Conservation (phyloP, 2,329 filamentous ascomycete species). For the Aureobasidium sp. region DNA sequence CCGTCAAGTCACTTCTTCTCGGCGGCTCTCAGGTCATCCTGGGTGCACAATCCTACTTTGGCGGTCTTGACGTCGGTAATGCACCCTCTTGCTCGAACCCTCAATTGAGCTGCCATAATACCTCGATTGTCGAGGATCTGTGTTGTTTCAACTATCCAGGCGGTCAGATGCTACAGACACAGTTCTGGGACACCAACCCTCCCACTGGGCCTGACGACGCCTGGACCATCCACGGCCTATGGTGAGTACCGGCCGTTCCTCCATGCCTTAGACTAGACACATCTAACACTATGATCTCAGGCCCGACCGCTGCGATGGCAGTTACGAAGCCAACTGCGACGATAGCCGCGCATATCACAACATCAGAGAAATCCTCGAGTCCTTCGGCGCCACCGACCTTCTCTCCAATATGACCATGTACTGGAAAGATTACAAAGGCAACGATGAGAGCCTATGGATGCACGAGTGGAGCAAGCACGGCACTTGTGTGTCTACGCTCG, state of each 20-base stretch:
- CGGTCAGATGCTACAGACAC: conserved; percentile 63
- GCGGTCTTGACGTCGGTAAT: neutral
- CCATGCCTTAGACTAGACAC: neutral
- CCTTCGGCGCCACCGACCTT: conserved; percentile 46
- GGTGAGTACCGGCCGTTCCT: conserved; percentile 25
- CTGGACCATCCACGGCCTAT: conserved; percentile 69
- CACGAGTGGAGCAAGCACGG: conserved; percentile 68
- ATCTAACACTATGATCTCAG: conserved; percentile 16
- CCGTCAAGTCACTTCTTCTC: conserved; percentile 4
- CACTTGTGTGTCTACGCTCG: conserved; percentile 62
- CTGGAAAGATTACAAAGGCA: conserved; percentile 61
- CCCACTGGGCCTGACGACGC: conserved; percentile 56
- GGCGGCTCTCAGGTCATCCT: conserved; percentile 4
- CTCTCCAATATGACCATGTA: conserved; percentile 60
- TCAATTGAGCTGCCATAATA: conserved; percentile 56
- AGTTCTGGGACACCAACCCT: conserved; percentile 68
- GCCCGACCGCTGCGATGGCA: conserved; percentile 56
- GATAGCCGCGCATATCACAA: conserved; percentile 52
- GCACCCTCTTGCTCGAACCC: conserved; percentile 27
- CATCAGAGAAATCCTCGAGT: conserved; percentile 53
- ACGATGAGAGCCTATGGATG: conserved; percentile 58
- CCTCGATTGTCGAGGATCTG: conserved; percentile 50
- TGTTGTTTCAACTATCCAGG: conserved; percentile 70
- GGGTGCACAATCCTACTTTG: neutral
- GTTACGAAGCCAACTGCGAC: conserved; percentile 60